These are phyloP conservation scores for Tricladium varicosporioides DNA, from an alignment of 2,329 filamentous ascomycete genomes.

Conservation along the genomic window DNA sequence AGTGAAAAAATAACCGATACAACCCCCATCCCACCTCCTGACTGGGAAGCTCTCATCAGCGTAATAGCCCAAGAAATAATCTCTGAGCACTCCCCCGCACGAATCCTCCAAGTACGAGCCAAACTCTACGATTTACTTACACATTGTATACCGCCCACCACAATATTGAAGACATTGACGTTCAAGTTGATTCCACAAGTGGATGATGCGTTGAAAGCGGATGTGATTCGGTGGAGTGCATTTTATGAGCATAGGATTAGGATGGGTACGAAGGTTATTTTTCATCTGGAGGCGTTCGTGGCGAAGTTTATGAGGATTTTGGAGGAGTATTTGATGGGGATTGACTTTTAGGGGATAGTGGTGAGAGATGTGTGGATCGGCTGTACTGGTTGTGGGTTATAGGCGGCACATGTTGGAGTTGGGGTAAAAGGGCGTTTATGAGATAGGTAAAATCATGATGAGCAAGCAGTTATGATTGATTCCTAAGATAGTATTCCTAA, in stretches of 20 bases:
- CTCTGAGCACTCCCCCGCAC: conserved; percentile 84
- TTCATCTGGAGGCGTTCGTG: conserved; percentile 96
- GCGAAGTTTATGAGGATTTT: conserved; percentile 97
- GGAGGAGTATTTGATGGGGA: conserved; percentile 88
- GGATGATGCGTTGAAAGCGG: conserved; percentile 84
- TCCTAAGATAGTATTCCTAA: neutral
- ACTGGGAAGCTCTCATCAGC: conserved; percentile 91
- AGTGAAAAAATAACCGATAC: conserved; percentile 88
- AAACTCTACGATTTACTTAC: conserved; percentile 97
- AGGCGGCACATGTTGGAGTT: neutral
- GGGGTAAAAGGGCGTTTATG: neutral
- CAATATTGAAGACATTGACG: conserved; percentile 89
- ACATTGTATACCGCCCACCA: conserved; percentile 94
- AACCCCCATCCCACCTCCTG: conserved; percentile 88
- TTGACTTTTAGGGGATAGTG: conserved; percentile 56
- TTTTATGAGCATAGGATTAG: conserved; percentile 97
- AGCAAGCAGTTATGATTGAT: neutral
- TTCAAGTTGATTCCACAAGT: conserved; percentile 88
- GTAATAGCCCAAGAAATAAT: conserved; percentile 93
- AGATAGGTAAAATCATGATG: neutral
- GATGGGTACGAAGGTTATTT: conserved; percentile 92
- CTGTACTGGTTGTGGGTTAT: neutral
- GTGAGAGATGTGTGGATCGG: neutral
- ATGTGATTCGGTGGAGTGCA: conserved; percentile 92
- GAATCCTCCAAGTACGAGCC: conserved; percentile 82